phyloP scores from a whole-genome alignment of 2,329 filamentous ascomycete species.

The Beauveria sp. region DNA sequence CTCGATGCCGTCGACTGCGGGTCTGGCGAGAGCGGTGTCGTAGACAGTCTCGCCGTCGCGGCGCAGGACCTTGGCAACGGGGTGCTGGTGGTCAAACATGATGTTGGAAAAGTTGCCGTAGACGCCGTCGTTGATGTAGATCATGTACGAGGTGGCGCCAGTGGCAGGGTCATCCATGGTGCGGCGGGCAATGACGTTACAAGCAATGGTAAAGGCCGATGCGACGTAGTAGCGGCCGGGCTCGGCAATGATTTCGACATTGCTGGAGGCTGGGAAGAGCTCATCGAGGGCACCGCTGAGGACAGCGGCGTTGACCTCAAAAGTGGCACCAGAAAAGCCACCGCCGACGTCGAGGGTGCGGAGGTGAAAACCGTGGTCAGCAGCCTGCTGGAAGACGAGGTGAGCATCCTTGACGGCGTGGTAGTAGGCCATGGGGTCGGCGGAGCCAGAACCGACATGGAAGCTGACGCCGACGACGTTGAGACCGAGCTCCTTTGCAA shows the following conservation, averaged over 20 bases:
- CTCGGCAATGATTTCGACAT: slow-evolving; percentile 85
- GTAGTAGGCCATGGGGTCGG: slow-evolving; percentile 83
- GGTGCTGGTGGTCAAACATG: slow-evolving; percentile 97
- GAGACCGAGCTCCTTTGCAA: slow-evolving; percentile 75
- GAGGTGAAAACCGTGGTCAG: slow-evolving; percentile 67
- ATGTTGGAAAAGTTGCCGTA: slow-evolving; percentile 99
- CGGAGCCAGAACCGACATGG: slow-evolving; percentile 93
- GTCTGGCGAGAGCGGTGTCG: slow-evolving; percentile 43
- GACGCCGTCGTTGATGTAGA: slow-evolving; percentile 94
- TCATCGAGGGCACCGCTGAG: slow-evolving; percentile 74
- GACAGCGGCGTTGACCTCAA: slow-evolving; percentile 80
- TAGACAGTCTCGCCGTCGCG: slow-evolving; percentile 51
- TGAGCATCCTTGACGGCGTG: slow-evolving; percentile 89
- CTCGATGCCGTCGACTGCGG: slow-evolving; percentile 51
- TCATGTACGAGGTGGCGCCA: slow-evolving; percentile 74
- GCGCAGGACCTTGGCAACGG: slow-evolving; percentile 72
- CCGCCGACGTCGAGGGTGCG: slow-evolving; percentile 90
- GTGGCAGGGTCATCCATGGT: slow-evolving; percentile 67
- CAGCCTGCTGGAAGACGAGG: slow-evolving; percentile 78
- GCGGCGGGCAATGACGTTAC: slow-evolving; percentile 91
- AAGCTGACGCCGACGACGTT: slow-evolving; percentile 96
- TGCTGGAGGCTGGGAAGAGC: slow-evolving; percentile 68
- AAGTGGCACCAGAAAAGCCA: slow-evolving; percentile 84
- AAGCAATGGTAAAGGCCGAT: slow-evolving; percentile 86
- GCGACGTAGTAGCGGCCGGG: slow-evolving; percentile 95